Percentiles rank a stretch among this genome's conserved stretches.
These are phyloP conservation scores for Incumbomyces delicatus DNA, from an alignment of 2,329 filamentous ascomycete species.

Conservation along the genomic window DNA sequence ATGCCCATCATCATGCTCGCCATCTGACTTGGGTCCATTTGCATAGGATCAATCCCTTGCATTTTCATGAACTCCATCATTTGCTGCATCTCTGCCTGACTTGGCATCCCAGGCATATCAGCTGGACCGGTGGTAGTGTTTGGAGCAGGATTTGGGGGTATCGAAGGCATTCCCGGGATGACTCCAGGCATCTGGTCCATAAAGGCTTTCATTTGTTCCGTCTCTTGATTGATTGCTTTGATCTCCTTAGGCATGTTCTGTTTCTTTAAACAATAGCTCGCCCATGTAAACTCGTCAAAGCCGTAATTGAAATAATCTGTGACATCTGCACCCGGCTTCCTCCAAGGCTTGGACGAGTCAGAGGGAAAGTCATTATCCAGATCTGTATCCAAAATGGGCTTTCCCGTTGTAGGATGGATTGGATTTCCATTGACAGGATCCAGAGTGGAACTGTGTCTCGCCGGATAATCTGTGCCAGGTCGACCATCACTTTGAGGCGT, in stretches of 20 bases:
- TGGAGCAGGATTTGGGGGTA: constrained; percentile 5
- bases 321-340: constrained; percentile 84
- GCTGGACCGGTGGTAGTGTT: constrained; percentile 21
- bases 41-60: constrained; percentile 43
- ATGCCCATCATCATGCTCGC: constrained; percentile 42
- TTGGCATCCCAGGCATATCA: constrained; percentile 35
- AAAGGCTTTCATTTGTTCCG: constrained; percentile 53
- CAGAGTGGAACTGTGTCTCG: constrained; percentile 63
- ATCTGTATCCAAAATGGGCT: constrained; percentile 72
- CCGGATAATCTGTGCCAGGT: constrained; percentile 56
- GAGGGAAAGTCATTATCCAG: constrained; percentile 62
- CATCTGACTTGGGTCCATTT: constrained; percentile 45
- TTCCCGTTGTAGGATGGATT: constrained; percentile 60
- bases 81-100: constrained; percentile 39
- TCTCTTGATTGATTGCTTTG: constrained; percentile 64
- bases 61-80: constrained; percentile 48
- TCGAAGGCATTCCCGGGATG: constrained; percentile 39
- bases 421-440: constrained; percentile 71
- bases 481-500: constrained; percentile 30
- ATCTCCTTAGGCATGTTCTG: constrained; percentile 68
- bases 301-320: constrained; percentile 72
- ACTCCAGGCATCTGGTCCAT: constrained; percentile 36
- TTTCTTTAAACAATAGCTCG: constrained; percentile 84
- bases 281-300: constrained; percentile 70
- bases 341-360: constrained; percentile 83